Conservation (phyloP, 164 flowering plant genomes). For the Vitis rotundifolia region DNA sequence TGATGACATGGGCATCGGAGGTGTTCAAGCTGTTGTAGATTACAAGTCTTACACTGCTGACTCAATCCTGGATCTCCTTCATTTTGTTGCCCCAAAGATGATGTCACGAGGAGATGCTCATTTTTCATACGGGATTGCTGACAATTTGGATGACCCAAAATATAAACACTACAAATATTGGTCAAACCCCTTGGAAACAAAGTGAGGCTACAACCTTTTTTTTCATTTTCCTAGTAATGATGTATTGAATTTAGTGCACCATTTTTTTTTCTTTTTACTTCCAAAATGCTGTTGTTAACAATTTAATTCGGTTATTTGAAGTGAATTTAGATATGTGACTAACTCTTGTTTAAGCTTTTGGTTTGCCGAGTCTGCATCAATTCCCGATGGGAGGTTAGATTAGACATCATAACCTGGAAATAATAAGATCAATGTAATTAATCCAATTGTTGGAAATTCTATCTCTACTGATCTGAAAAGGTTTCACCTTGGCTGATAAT, state of each 20-base stretch:
- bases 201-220: slow-evolving; percentile 41
- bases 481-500: neutral
- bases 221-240: neutral
- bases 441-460: neutral
- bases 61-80: slow-evolving; percentile 59
- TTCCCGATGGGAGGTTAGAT: neutral
- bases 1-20: slow-evolving; percentile 74
- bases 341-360: neutral
- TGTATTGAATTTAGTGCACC: neutral
- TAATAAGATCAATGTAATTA: neutral
- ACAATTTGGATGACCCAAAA: slow-evolving; percentile 76
- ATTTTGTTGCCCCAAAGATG: slow-evolving; percentile 87
- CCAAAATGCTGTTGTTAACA: neutral
- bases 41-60: slow-evolving; percentile 79
- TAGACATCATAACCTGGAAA: neutral
- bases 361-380: neutral
- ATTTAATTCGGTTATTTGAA: neutral
- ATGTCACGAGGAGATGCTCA: slow-evolving; percentile 82
- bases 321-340: neutral
- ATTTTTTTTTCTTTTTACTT: neutral
- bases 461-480: neutral
- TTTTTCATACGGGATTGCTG: slow-evolving; percentile 87
- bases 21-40: slow-evolving; percentile 69
- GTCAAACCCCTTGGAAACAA: slow-evolving; percentile 92
- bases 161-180: slow-evolving; percentile 79